These are phyloP conservation scores for Chaetoscypha palmicola DNA, from an alignment of 2,329 filamentous ascomycete genomes.

Conservation along the genomic window DNA sequence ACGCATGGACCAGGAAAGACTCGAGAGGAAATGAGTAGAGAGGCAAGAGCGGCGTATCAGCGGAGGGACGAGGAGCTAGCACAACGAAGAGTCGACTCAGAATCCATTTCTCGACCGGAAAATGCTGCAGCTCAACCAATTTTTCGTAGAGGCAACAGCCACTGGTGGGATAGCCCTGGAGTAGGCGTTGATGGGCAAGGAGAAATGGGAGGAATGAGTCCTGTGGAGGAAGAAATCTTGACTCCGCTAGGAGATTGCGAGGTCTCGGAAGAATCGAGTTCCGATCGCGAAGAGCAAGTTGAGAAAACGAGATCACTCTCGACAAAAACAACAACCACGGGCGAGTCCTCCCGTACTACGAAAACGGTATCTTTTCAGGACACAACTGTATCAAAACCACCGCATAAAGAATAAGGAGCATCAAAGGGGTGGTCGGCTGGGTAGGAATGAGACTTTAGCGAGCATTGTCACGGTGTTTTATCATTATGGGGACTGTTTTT, in stretches of 20 bases:
- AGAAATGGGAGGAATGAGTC: constrained; percentile 16
- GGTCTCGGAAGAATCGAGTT: not conserved
- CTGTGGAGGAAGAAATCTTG: constrained; percentile 21
- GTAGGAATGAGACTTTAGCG: constrained; percentile 10
- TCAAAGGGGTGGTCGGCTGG: not conserved
- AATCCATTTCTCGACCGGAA: constrained; percentile 5
- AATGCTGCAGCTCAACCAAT: not conserved
- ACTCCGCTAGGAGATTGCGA: constrained; percentile 17
- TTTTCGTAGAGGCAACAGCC: constrained; percentile 23
- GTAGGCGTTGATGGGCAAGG: constrained; percentile 10
- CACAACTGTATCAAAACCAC: not conserved
- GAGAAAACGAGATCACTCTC: not conserved
- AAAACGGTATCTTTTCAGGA: not conserved
- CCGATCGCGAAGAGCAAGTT: not conserved
- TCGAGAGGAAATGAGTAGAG: constrained; percentile 45
- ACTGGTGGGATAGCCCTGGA: constrained; percentile 31
- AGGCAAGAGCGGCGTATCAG: constrained; percentile 41
- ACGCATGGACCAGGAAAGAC: constrained; percentile 37
- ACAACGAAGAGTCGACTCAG: constrained; percentile 25
- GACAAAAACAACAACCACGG: not conserved
- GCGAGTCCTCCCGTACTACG: not conserved
- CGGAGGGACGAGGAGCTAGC: constrained; percentile 43
- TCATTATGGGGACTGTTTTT: not conserved
- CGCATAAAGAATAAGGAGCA: constrained; percentile 1
- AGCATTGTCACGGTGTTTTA: constrained; percentile 10